Evolutionary conservation across 129 eudicot species (phyloP), one percentile per base, ranked within the genome.

Genomic region (Cynara cardunculus): DNA sequence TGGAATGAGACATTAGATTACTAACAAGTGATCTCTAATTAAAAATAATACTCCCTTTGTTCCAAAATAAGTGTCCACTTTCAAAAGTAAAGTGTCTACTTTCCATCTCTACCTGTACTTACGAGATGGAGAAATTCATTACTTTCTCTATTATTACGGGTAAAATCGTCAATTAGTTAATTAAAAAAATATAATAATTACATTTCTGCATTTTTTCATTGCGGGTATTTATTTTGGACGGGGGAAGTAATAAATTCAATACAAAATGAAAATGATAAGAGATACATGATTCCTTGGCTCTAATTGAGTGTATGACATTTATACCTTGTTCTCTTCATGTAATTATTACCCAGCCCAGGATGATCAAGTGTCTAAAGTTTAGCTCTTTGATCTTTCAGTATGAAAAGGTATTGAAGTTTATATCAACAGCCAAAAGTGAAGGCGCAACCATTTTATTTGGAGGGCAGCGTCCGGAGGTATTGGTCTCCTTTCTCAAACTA

Each of bases 391-490:
- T 37, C 25, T 80, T 79, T 74, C 90, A 94, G 95, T 91, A 91
- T 84, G 97, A 94, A 86, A 94, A 91, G 84, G 87, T 94, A 37
- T 59, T 84, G 85, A 86, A 88, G 75, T 89, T 87, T 83, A 84
- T 94, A 78, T 85, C 93, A 64, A 91, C 90, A n/a, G 98, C 98
- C 31, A 91, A 89, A 87, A 87, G 87, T 67, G 97, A 94, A 84
- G 98, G 98, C 35, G 97, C 95, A 49, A 91, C 98, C 65, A 84
- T 93, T 71, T 84, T 91, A 71, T 88, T 66, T 83, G 97, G 98
- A 32, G 97, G 98, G 31, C 80, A 73, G 25, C 85, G 93, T 8
- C 98, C 98, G 16, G 76, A 87, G 95, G 98, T 90, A 83, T 41
- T 34, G 79, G 6, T 7, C 14, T 53, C 18, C 56, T 19, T 71